A percentile compares a stretch with the other conserved stretches of the same genome.
These are phyloP conservation scores for Hippophae tibetana DNA, from an alignment of 306 rosid genomes.

Conservation along the genomic window DNA sequence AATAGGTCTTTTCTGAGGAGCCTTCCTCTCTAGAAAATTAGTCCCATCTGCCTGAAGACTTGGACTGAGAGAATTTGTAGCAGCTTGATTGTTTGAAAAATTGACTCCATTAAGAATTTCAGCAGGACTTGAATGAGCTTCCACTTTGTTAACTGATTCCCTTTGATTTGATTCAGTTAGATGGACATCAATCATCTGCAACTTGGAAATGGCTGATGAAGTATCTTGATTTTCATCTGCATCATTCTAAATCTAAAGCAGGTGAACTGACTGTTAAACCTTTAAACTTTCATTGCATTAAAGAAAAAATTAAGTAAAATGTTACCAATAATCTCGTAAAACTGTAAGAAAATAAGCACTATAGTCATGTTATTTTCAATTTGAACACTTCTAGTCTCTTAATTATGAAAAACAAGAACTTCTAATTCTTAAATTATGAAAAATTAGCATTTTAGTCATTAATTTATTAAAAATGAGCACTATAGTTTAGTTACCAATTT, in stretches of 20 bases:
- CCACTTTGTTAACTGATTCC: conserved; percentile 24
- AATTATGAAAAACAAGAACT: too few relatives aligned
- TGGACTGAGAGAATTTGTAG: conserved; percentile 11
- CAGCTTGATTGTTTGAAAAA: conserved; percentile 17
- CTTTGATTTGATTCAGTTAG: conserved; percentile 16
- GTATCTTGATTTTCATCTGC: conserved; percentile 45
- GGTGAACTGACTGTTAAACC: conserved; percentile 46
- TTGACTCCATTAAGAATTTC: conserved; percentile 19
- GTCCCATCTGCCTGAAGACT: conserved; percentile 15
- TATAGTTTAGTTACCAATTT: too few relatives aligned
- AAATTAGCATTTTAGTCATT: too few relatives aligned
- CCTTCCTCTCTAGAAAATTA: conserved; percentile 13
- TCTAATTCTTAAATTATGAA: too few relatives aligned
- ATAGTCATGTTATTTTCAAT: too few relatives aligned
- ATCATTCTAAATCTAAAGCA: conserved; percentile 72
- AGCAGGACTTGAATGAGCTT: conserved; percentile 20
- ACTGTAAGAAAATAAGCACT: too few relatives aligned
- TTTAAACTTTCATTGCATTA: conserved; percentile 16
- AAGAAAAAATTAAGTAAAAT: conserved; percentile 6
- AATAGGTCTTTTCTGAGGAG: conserved; percentile 24
- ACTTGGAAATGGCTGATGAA: conserved; percentile 24
- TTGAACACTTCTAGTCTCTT: too few relatives aligned
- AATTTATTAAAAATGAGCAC: too few relatives aligned
- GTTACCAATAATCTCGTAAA: too few relatives aligned
- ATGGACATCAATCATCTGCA: conserved; percentile 19